A percentile compares a stretch with the other conserved stretches of the same genome.
These are phyloP conservation scores for Fraxinus quadrangulata DNA, from an alignment of 257 asterid species.

Conservation along the genomic window DNA sequence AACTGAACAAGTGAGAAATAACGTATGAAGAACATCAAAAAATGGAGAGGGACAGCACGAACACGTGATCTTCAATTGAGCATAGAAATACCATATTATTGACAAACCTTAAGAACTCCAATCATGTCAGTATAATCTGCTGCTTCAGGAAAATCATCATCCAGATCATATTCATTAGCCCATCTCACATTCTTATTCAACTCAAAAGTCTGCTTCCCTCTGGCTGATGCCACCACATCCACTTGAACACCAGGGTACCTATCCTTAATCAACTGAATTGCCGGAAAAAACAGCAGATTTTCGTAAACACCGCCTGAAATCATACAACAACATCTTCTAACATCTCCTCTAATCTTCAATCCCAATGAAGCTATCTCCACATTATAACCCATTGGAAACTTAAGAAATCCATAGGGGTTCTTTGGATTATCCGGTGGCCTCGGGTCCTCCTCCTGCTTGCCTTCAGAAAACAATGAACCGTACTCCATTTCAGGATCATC, in stretches of 20 bases:
- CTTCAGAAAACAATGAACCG: conserved; percentile 59
- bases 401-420: conserved; percentile 79
- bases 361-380: conserved; percentile 82
- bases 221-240: conserved; percentile 56
- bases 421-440: conserved; percentile 77
- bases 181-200: conserved; percentile 86
- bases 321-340: conserved; percentile 80
- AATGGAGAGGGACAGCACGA: not conserved
- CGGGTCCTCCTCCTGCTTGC: conserved; percentile 81
- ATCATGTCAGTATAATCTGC: conserved; percentile 72
- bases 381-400: conserved; percentile 68
- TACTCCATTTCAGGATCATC: conserved; percentile 82
- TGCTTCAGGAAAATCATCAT: conserved; percentile 72
- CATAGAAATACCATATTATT: not conserved
- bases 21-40: not conserved
- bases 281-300: conserved; percentile 72
- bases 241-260: conserved; percentile 86
- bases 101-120: conserved; percentile 72
- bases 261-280: conserved; percentile 80
- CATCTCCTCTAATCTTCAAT: conserved; percentile 73
- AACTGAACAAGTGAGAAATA: not conserved
- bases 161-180: conserved; percentile 62
- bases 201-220: conserved; percentile 82
- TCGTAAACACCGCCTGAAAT: conserved; percentile 86
- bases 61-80: not conserved